These are phyloP conservation scores for Fusarium secorum DNA, from an alignment of 2,329 filamentous ascomycete species.

Conservation along the genomic window DNA sequence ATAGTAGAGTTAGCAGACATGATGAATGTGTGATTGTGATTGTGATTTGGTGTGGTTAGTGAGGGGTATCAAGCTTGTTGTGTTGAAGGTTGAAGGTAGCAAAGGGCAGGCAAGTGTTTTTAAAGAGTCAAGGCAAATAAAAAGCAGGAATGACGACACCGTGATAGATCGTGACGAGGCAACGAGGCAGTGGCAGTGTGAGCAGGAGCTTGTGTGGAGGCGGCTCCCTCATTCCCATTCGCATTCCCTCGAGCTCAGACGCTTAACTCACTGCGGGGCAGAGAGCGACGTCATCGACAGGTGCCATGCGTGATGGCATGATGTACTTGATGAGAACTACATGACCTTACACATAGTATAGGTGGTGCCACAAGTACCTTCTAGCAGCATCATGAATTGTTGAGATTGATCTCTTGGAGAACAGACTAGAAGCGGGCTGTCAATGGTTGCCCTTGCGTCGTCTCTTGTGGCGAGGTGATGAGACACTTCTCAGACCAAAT, in stretches of 20 bases:
- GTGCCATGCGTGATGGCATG: conserved; percentile 29
- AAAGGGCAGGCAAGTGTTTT: conserved; percentile 14
- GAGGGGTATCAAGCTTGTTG: conserved; percentile 30
- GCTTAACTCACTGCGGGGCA: conserved; percentile 38
- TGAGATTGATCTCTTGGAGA: conserved; percentile 16
- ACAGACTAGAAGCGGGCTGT: conserved; percentile 25
- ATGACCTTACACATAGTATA: fast-evolving
- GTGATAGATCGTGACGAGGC: conserved; percentile 32
- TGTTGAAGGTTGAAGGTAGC: background rate
- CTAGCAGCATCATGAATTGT: background rate
- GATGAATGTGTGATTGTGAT: conserved; percentile 39
- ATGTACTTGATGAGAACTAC: conserved; percentile 28
- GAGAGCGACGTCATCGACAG: conserved; percentile 42
- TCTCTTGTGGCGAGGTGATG: conserved; percentile 27
- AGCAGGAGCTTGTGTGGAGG: conserved; percentile 18
- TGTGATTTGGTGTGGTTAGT: background rate
- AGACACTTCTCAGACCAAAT: conserved; percentile 32
- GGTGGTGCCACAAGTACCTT: background rate
- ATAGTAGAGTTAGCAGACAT: conserved; percentile 73
- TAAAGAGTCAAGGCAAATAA: conserved; percentile 15
- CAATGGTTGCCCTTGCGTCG: conserved; percentile 26
- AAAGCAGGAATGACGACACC: conserved; percentile 34
- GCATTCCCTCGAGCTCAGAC: background rate
- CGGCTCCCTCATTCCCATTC: background rate
- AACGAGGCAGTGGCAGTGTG: conserved; percentile 21